Evolutionary conservation across 2,329 filamentous ascomycete species (phyloP).

Genomic region (Mycogone perniciosa): DNA sequence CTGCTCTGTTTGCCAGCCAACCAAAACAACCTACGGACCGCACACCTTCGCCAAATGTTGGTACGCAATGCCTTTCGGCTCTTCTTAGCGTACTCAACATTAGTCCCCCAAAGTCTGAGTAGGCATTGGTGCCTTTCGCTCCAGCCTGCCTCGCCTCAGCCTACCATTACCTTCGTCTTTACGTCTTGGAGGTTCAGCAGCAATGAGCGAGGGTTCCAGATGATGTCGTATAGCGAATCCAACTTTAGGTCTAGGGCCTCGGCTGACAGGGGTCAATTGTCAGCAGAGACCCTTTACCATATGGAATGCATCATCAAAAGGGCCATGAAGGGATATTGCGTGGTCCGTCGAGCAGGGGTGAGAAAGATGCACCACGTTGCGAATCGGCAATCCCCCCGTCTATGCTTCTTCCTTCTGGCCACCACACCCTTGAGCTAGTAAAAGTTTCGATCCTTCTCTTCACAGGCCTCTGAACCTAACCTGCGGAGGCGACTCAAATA

Average conservation of each 20-base stretch:
- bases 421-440: no score
- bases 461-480: no score
- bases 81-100: no score
- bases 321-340: neutral
- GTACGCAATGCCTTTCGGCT: no score
- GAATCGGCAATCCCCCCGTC: no score
- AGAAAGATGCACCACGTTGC: neutral
- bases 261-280: neutral
- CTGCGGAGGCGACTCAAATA: neutral
- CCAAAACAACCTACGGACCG: neutral
- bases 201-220: neutral
- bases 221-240: neutral
- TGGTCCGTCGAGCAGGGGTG: neutral
- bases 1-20: no score
- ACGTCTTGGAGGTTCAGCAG: neutral
- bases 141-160: no score
- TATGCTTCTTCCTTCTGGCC: neutral
- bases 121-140: no score
- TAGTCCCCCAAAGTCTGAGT: no score
- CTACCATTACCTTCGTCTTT: no score
- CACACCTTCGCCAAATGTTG: neutral
- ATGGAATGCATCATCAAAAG: neutral
- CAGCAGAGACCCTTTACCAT: neutral
- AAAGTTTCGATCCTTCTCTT: no score
- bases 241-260: neutral